Base-by-base conservation (phyloP, 2,329 filamentous ascomycete species). In the Teratosphaeria viscida region DNA sequence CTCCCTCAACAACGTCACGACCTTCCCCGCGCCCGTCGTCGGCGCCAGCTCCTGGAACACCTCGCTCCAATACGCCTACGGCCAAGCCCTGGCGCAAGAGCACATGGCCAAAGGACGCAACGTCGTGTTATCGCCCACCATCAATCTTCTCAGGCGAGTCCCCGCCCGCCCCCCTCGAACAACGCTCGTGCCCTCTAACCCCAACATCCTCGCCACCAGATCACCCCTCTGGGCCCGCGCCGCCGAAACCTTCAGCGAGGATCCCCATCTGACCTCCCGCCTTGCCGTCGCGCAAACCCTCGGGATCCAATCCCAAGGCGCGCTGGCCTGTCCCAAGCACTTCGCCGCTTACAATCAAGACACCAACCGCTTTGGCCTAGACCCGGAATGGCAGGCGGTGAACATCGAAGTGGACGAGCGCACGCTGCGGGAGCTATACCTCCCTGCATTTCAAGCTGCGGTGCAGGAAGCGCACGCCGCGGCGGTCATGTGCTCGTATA, bases 171-270 rank as follows among this genome's bases (percentile, higher is more conserved):
- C 5, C 37, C 12, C 23, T 23, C 23, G 23, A 23, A 5, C 37
- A 16, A 14, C 16, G 37, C 2, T 14, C 14, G 4, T 43, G 4
- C 12, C 37, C 12, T 43, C 16, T 43, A 43, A 32, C 7, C 29
- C 29, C 29, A 7, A 32, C 4, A 32, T 7, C 7, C 29, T 7
- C 12, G 37, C 12, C 11, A 16, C 12, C 16, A 54, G 90, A 16
- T 88, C 88, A 56, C 90, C 90, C 0, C 79, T 94, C 0, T 89
- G 89, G n/a, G 90, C 90, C 19, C 82, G 90, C 61, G 91, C 91
- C 64, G 95, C 94, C 65, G 90, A 95, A 73, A 91, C 89, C 0
- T 94, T 91, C 71, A 90, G 88, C 0, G 90, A 94, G 72, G 90
- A 94, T 65, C 89, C 89, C 0, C 81, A 86, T 10, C 79, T 95